Conservation (phyloP, 1,139 yeast species). For the Suhomyces coccinellae region DNA sequence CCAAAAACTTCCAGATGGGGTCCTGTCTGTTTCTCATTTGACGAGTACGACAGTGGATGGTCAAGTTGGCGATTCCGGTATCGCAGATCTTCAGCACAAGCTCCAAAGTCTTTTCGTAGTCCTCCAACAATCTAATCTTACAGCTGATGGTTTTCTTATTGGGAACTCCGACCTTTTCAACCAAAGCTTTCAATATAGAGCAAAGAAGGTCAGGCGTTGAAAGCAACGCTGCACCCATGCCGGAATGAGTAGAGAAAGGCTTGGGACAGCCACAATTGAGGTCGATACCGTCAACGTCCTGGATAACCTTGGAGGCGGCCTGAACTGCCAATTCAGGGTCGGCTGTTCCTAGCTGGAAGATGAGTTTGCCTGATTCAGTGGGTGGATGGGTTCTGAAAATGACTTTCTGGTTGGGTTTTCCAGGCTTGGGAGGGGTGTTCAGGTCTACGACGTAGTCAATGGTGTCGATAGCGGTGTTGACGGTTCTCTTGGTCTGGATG, state of each 20-base stretch:
- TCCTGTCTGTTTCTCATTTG: constrained; percentile 86
- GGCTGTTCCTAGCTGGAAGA: constrained; percentile 90
- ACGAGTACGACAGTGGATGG: constrained; percentile 88
- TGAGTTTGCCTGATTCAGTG: constrained; percentile 60
- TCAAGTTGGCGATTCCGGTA: constrained; percentile 83
- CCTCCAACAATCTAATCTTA: constrained; percentile 76
- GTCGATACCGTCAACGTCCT: constrained; percentile 90
- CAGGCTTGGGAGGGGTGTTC: constrained; percentile 7
- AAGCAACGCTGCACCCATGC: constrained; percentile 95
- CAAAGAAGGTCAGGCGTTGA: constrained; percentile 77
- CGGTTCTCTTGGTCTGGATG: constrained; percentile 62
- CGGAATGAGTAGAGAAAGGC: constrained; percentile 82
- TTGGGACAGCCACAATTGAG: constrained; percentile 97
- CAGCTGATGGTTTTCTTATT: constrained; percentile 80
- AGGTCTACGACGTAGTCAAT: constrained; percentile 49
- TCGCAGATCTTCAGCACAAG: constrained; percentile 63
- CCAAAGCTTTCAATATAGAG: constrained; percentile 64
- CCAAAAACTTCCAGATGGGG: constrained; percentile 69
- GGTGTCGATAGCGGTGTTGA: constrained; percentile 56
- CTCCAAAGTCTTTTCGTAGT: constrained; percentile 54
- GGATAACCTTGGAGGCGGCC: constrained; percentile 78
- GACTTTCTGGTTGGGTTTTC: constrained; percentile 31
- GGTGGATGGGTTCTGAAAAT: constrained; percentile 74
- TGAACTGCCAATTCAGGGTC: constrained; percentile 80
- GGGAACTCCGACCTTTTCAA: constrained; percentile 77